These are phyloP conservation scores for Alternaria gansuensis DNA, from an alignment of 2,329 filamentous ascomycete species.

Conservation along the genomic window DNA sequence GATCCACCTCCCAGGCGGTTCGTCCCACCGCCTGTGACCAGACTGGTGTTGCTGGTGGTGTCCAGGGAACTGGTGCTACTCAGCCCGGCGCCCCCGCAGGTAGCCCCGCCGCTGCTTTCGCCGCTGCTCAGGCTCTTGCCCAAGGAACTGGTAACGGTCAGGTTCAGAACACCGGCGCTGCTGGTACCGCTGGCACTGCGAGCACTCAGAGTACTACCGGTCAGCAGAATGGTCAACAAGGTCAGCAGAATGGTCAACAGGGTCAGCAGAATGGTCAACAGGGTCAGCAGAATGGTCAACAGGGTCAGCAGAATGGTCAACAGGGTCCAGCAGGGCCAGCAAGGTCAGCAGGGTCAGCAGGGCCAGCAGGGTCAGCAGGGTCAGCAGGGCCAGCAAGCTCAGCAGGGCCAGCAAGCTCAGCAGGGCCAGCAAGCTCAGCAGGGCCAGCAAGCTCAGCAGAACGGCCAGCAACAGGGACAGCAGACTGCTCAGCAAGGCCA, in stretches of 20 bases:
- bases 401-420: slow-evolving; percentile 15
- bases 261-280: too few species aligned
- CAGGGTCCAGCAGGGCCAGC: slow-evolving; percentile 15
- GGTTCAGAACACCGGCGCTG: slow-evolving; percentile 31
- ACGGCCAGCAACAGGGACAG: slow-evolving; percentile 4
- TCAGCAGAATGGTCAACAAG: too few species aligned
- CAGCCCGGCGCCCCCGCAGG: slow-evolving; percentile 42
- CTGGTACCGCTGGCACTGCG: slow-evolving; percentile 18
- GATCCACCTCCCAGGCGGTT: slow-evolving; percentile 41
- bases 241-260: too few species aligned
- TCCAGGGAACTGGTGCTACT: slow-evolving; percentile 43
- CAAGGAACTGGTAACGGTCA: slow-evolving; percentile 43
- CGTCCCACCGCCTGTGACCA: slow-evolving; percentile 46
- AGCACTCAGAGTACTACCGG: slow-evolving; percentile 1
- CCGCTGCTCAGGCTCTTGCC: slow-evolving; percentile 40
- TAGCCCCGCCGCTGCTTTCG: slow-evolving; percentile 44
- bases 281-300: too few species aligned
- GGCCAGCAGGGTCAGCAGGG: slow-evolving; percentile 13
- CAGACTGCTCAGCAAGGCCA: background rate
- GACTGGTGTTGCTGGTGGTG: slow-evolving; percentile 48
- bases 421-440: slow-evolving; percentile 19
- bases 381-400: slow-evolving; percentile 12
- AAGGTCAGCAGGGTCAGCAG: slow-evolving; percentile 12
- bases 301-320: too few species aligned
- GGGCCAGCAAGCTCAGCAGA: slow-evolving; percentile 6